A percentile compares a stretch with the other conserved stretches of the same genome.
Evolutionary conservation across 345 rosid genomes (phyloP).

Genomic region (Citrus inodora): DNA sequence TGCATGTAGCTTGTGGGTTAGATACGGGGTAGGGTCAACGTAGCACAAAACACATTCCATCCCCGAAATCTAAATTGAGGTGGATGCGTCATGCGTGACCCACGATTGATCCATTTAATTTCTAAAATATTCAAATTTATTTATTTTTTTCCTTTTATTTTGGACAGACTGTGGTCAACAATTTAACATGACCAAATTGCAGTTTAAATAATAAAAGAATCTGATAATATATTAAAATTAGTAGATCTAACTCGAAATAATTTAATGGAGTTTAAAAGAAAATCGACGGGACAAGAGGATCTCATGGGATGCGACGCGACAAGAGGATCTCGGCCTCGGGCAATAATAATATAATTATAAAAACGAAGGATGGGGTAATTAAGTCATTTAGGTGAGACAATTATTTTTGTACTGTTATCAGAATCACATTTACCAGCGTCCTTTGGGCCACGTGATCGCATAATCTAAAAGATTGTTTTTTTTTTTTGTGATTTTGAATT

Average conservation of each 20-base stretch:
- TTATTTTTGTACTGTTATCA: neutral
- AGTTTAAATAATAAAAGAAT: too few species aligned
- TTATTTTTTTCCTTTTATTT: too few species aligned
- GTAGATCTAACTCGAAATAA: neutral
- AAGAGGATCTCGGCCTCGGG: neutral
- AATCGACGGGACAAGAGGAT: neutral
- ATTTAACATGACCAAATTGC: neutral
- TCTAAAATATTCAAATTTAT: too few species aligned
- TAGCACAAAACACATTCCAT: neutral
- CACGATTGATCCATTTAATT: too few species aligned
- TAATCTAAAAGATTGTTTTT: neutral
- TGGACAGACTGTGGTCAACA: too few species aligned
- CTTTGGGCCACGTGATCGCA: constrained; percentile 2
- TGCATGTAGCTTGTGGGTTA: too few species aligned
- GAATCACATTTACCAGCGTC: neutral
- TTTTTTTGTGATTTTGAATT: neutral
- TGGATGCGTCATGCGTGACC: neutral
- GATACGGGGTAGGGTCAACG: neutral
- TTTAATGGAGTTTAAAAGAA: neutral
- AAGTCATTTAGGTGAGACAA: neutral
- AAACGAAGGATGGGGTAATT: neutral
- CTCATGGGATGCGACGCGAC: neutral
- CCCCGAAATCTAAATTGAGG: neutral
- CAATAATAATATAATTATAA: neutral
- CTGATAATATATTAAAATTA: neutral